These are phyloP conservation scores for Thelephora ganbajun DNA, from an alignment of 768 basidiomycete genomes.

Conservation along the genomic window DNA sequence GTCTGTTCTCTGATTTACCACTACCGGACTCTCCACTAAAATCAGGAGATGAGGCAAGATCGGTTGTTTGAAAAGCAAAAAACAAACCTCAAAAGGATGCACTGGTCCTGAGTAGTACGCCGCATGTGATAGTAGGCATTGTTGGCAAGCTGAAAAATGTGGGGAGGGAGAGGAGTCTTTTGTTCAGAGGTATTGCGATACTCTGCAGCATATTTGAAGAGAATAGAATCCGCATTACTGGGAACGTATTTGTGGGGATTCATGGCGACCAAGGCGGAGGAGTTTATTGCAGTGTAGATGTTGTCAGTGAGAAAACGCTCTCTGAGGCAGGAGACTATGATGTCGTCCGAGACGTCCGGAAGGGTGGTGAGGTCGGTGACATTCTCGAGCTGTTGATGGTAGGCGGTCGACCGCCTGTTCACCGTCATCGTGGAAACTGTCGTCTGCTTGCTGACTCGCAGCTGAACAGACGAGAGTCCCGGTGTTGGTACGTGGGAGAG, in stretches of 20 bases:
- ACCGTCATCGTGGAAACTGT: slow-evolving; percentile 11
- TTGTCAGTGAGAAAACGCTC: slow-evolving; percentile 78
- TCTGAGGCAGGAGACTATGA: slow-evolving; percentile 71
- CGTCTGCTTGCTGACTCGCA: background rate
- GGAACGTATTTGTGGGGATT: slow-evolving; percentile 89
- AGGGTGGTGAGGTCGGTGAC: slow-evolving; percentile 57
- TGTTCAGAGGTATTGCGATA: slow-evolving; percentile 63
- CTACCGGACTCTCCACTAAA: slow-evolving; percentile 82
- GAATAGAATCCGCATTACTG: slow-evolving; percentile 68
- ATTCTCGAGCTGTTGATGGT: slow-evolving; percentile 60
- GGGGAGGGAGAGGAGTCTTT: slow-evolving; percentile 55
- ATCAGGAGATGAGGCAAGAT: background rate
- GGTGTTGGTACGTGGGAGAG: background rate
- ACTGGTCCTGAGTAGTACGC: slow-evolving; percentile 87
- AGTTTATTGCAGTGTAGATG: slow-evolving; percentile 65
- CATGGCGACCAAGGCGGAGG: slow-evolving; percentile 66
- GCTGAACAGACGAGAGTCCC: background rate
- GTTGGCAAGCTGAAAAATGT: slow-evolving; percentile 85
- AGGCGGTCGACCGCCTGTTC: slow-evolving; percentile 33
- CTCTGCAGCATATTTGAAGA: slow-evolving; percentile 79
- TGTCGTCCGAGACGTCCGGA: slow-evolving; percentile 63
- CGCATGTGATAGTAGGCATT: slow-evolving; percentile 95
- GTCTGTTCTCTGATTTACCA: slow-evolving; percentile 85
- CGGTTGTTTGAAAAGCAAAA: background rate
- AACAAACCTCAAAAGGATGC: slow-evolving; percentile 69